phyloP scores from a whole-genome alignment of 179 eudicot genomes.

The Spinacia oleracea region DNA sequence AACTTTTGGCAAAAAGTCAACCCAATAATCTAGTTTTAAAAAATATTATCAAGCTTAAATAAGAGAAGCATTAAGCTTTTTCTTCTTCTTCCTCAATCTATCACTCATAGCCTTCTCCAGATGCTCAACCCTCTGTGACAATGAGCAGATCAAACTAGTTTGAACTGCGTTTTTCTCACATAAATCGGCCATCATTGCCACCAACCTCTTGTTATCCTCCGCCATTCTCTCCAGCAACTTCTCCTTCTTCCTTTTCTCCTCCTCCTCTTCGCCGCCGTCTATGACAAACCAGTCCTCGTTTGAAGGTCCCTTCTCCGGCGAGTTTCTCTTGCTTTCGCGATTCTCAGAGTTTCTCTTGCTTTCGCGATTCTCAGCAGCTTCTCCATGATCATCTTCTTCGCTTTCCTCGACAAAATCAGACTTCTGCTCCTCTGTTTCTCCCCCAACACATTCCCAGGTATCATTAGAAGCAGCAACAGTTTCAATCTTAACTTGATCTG shows the following conservation, averaged over 20 bases:
- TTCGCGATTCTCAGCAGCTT: not conserved
- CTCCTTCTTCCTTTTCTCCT: slow-evolving; percentile 2
- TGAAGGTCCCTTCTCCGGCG: not conserved
- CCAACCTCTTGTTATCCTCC: slow-evolving; percentile 55
- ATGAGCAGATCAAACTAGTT: slow-evolving; percentile 42
- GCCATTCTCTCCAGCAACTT: slow-evolving; percentile 45
- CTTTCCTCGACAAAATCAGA: not conserved
- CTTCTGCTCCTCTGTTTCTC: not conserved
- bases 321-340: not conserved
- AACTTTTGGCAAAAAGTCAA: not conserved
- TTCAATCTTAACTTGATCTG: not conserved
- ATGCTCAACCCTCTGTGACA: slow-evolving; percentile 49
- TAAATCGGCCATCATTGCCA: slow-evolving; percentile 51
- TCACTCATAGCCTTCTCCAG: slow-evolving; percentile 61
- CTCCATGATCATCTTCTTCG: slow-evolving; percentile 8
- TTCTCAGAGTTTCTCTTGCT: not conserved
- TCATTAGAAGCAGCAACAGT: not conserved
- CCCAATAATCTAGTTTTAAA: not conserved
- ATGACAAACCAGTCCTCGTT: slow-evolving; percentile 22
- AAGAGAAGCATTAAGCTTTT: not conserved
- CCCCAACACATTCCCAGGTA: slow-evolving; percentile 8
- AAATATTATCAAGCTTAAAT: not conserved
- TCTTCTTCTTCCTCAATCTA: slow-evolving; percentile 39
- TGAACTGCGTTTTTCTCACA: slow-evolving; percentile 45
- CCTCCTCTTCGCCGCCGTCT: not conserved